Conservation (phyloP, 2,329 filamentous ascomycete species). For the Davidsoniella australis region DNA sequence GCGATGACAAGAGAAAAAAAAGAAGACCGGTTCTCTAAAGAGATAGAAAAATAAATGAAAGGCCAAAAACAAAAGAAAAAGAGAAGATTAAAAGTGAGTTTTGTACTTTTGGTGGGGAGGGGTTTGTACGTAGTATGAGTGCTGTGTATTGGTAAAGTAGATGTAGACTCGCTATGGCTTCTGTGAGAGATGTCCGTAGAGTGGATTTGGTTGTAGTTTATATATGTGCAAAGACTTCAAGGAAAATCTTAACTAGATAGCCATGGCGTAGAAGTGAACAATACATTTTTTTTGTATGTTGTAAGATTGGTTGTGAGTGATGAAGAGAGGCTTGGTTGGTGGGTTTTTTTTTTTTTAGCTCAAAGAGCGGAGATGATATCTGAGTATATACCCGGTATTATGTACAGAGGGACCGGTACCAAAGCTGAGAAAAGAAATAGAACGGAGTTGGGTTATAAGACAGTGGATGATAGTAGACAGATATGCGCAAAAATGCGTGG, state of each 20-base stretch:
- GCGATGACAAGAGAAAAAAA: not conserved
- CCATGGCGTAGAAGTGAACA: no score
- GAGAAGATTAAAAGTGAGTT: not conserved
- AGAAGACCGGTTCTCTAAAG: constrained; percentile 1
- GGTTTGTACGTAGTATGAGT: not conserved
- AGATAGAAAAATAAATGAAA: constrained; percentile 2
- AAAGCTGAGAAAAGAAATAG: no score
- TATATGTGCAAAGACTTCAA: not conserved
- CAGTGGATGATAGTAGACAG: not conserved
- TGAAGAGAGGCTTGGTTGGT: no score
- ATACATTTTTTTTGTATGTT: no score
- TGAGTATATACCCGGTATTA: no score
- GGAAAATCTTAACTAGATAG: not conserved
- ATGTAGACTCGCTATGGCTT: no score
- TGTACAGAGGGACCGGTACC: no score
- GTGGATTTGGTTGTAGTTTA: no score
- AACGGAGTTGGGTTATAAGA: not conserved
- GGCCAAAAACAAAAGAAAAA: constrained; percentile 1
- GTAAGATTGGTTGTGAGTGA: no score
- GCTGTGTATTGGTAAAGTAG: not conserved
- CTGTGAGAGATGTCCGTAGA: no score
- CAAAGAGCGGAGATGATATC: no score
- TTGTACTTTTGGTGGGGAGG: not conserved
- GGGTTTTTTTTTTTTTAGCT: not conserved
- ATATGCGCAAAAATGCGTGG: not conserved